phyloP scores from a whole-genome alignment of 2,329 filamentous ascomycete species.

The Verticillium dahliae region DNA sequence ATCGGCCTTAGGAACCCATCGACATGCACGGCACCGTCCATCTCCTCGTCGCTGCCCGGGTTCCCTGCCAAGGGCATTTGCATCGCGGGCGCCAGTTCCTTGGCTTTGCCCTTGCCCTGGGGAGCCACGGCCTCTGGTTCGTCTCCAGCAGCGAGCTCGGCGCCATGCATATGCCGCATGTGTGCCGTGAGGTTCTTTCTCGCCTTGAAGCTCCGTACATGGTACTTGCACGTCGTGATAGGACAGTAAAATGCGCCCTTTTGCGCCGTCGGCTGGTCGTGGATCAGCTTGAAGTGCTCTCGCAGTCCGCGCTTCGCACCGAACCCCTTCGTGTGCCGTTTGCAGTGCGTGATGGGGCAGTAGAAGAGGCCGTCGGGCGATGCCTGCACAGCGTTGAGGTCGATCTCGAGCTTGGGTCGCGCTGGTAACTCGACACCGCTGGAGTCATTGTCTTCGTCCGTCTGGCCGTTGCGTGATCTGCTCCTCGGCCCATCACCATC shows the following conservation, averaged over 20 bases:
- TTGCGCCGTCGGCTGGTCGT: neutral
- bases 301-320: constrained; percentile 2
- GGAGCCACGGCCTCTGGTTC: neutral
- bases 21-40: constrained; percentile 57
- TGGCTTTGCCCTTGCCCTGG: neutral
- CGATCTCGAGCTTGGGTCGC: neutral
- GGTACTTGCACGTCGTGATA: neutral
- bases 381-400: constrained; percentile 4
- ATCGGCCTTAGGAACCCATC: constrained; percentile 61
- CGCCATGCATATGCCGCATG: constrained; percentile 29
- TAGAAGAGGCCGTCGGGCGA: constrained; percentile 25
- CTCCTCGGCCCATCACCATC: constrained; percentile 14
- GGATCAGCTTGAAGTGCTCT: constrained; percentile 1
- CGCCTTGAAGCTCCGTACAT: constrained; percentile 2
- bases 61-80: constrained; percentile 14
- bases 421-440: neutral
- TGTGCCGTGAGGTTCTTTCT: constrained; percentile 28
- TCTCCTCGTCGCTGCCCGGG: constrained; percentile 42
- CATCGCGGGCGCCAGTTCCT: neutral
- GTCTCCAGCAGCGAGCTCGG: constrained; percentile 22
- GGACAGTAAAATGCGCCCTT: constrained; percentile 2
- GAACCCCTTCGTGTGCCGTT: constrained; percentile 29
- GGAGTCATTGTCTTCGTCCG: constrained; percentile 8
- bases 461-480: constrained; percentile 12
- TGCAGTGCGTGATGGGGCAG: constrained; percentile 30